These are phyloP conservation scores for Phytophthora brassicae DNA, from an alignment of 352 stramenopile genomes.

Conservation along the genomic window DNA sequence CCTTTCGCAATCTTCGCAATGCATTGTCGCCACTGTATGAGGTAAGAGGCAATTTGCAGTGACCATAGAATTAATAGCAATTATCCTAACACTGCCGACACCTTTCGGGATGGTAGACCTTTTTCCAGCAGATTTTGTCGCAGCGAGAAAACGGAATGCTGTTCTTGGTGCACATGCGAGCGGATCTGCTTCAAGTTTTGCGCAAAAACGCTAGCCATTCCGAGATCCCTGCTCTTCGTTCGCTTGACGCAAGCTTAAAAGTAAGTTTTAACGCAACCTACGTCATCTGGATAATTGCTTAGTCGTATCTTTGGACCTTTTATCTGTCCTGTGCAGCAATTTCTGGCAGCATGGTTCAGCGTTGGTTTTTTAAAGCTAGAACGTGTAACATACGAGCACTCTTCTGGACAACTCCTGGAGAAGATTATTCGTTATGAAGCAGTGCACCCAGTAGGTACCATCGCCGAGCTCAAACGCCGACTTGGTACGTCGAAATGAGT, in stretches of 20 bases:
- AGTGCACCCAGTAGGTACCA: constrained; percentile 93
- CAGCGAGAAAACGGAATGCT: constrained; percentile 81
- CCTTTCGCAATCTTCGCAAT: constrained; percentile 61
- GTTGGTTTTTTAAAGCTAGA: constrained; percentile 90
- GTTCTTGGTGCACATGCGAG: constrained; percentile 78
- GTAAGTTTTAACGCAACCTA: constrained; percentile 21
- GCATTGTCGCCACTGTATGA: constrained; percentile 68
- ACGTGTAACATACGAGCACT: constrained; percentile 94
- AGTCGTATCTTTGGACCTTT: not conserved
- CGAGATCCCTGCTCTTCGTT: constrained; percentile 58
- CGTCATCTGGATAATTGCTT: not conserved
- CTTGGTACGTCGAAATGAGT: constrained; percentile 52
- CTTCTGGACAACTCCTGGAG: constrained; percentile 91
- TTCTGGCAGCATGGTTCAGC: constrained; percentile 92
- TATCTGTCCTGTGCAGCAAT: constrained; percentile 46
- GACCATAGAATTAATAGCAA: not conserved
- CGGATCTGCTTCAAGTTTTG: constrained; percentile 65
- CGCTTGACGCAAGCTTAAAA: constrained; percentile 76
- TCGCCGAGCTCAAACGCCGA: constrained; percentile 92
- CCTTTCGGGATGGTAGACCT: constrained; percentile 43
- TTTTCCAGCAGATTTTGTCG: constrained; percentile 85
- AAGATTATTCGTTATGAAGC: constrained; percentile 95
- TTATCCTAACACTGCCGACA: not conserved
- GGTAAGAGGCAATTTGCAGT: constrained; percentile 18
- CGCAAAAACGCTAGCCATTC: constrained; percentile 50